Base-by-base conservation (phyloP, 768 basidiomycete species). In the Hydnum rufescens region DNA sequence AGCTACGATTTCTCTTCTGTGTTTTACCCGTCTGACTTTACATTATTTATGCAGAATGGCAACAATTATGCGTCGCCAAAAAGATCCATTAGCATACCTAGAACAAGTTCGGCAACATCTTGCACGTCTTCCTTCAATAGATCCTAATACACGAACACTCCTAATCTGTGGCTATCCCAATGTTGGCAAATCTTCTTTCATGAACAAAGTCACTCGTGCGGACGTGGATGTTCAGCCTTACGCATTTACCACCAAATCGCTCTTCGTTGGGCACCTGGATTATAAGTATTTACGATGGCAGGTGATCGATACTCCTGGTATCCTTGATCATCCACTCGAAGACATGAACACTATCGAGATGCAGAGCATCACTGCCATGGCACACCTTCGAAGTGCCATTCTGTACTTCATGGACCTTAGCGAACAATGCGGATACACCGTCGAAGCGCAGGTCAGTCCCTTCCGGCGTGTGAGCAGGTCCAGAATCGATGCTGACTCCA, bases 321-420 rank as follows among this genome's bases (percentile, higher is more conserved):
- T 99, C 54, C 74, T 99, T 58, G 95, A 99, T 64, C 95, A 97
- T 65, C 92, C 93, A 2, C 72, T 97, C 30, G 93, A 99, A 67
- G 95, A 99, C 50, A 97, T 99, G 95, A 97, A 97, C 72, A 97
- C 92, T 55, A 99, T 99, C 60, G 95, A 99, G 70, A 99, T 97
- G 93, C 95, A 99, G 72, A 92, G 87, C 60, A 95, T 95, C 64
- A 97, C 93, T 32, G 95, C 95, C 13, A 71, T 99, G 56, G 95
- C 95, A 4, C 95, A 99, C 68, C 69, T 99, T 43, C 88, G 95
- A 67, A 77, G 80, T 58, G 92, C 88, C 63, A 74, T 97, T 5
- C 67, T 99, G 64, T 99, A 97, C 69, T 99, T 97, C 64, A 96
- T 99, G 90, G 95, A 99, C 65, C 74, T 96, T 29, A 87, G 82